Evolutionary conservation across 805 yeast species (phyloP).

Genomic region (Nakazawaea holstii): DNA sequence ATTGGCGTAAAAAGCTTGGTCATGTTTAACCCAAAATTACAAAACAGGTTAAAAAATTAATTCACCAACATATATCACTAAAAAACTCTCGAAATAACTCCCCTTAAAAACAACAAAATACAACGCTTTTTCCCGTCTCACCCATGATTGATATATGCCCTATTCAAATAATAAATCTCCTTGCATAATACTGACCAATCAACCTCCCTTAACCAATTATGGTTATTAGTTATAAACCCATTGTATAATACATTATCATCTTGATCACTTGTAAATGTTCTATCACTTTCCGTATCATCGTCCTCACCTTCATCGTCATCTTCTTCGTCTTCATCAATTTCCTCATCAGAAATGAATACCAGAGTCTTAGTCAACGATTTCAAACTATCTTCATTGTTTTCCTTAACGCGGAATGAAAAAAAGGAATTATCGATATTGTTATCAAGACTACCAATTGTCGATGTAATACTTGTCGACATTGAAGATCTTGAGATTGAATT

Average conservation of each 20-base stretch:
- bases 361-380: slow-evolving; percentile 2
- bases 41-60: too few relatives aligned
- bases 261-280: slow-evolving; percentile 27
- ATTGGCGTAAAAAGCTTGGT: too few relatives aligned
- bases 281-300: slow-evolving; percentile 25
- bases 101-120: not conserved
- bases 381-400: not conserved
- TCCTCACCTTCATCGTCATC: slow-evolving; percentile 10
- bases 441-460: slow-evolving; percentile 5
- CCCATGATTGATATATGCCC: slow-evolving; percentile 45
- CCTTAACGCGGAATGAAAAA: slow-evolving; percentile 6
- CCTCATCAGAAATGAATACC: slow-evolving; percentile 10
- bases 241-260: slow-evolving; percentile 11
- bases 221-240: slow-evolving; percentile 15
- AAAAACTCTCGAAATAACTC: not conserved
- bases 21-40: too few relatives aligned
- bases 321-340: not conserved
- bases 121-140: not conserved
- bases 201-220: slow-evolving; percentile 48
- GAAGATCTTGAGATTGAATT: slow-evolving; percentile 7
- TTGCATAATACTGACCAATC: slow-evolving; percentile 89
- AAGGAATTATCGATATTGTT: not conserved
- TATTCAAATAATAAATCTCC: slow-evolving; percentile 73
- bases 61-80: too few relatives aligned
- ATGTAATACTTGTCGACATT: slow-evolving; percentile 9